These are phyloP conservation scores for Cladosporium sp. DNA, from an alignment of 2,329 filamentous ascomycete species.

Conservation along the genomic window DNA sequence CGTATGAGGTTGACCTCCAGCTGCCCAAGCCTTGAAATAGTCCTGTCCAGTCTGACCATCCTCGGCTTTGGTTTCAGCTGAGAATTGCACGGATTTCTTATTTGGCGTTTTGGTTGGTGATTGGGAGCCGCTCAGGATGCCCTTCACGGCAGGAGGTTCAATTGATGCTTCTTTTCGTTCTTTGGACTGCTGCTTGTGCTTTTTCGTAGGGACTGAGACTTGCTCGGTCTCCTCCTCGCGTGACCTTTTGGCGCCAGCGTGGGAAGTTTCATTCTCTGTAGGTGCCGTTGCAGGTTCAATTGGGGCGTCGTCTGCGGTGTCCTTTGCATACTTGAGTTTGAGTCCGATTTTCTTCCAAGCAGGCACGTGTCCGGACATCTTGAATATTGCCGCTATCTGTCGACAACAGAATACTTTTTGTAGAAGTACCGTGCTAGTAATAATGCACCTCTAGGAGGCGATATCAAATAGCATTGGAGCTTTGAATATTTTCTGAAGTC, in stretches of 20 bases:
- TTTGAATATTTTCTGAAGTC: constrained; percentile 11
- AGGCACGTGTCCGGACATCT: constrained; percentile 36
- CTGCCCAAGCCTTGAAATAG: constrained; percentile 49
- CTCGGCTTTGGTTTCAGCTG: constrained; percentile 56
- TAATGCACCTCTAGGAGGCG: neutral
- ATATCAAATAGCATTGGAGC: too few species aligned
- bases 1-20: constrained; percentile 4
- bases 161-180: neutral
- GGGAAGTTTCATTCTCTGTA: constrained; percentile 6
- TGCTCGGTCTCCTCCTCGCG: constrained; percentile 6
- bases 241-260: constrained; percentile 9
- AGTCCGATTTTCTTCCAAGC: constrained; percentile 59
- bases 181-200: constrained; percentile 5
- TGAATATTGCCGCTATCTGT: neutral
- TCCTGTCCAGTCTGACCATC: constrained; percentile 50
- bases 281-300: neutral
- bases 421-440: neutral
- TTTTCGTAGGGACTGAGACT: neutral
- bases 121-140: constrained; percentile 10
- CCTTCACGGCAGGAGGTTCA: neutral
- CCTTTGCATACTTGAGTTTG: constrained; percentile 54
- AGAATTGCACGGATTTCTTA: constrained; percentile 61
- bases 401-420: too few species aligned
- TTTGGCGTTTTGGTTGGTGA: constrained; percentile 13
- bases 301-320: constrained; percentile 16